Percentiles rank a stretch among this genome's conserved stretches.
Evolutionary conservation across 2,329 filamentous ascomycete genomes (phyloP).

Genomic region (Escovopsis sp.): DNA sequence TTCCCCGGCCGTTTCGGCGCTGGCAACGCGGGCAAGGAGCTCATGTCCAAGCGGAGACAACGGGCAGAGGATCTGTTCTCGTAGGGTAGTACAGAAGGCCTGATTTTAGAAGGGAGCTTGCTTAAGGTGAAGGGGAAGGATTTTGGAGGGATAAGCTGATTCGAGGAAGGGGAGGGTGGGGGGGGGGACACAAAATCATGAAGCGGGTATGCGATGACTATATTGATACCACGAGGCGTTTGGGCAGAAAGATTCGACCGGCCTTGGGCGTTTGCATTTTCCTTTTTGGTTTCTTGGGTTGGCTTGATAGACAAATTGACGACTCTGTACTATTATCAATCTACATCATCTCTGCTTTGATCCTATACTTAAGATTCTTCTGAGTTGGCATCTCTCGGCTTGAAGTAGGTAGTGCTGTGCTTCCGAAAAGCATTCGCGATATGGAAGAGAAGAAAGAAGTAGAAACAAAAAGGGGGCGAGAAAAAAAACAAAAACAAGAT

Average conservation of each 20-base stretch:
- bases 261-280: too few species aligned
- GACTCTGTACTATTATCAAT: too few species aligned
- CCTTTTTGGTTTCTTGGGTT: too few species aligned
- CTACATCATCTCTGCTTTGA: too few species aligned
- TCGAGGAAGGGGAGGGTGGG: conserved; percentile 5
- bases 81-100: conserved; percentile 17
- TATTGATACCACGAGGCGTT: conserved; percentile 9
- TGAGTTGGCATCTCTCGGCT: too few species aligned
- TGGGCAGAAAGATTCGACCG: background rate
- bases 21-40: conserved; percentile 51
- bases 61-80: conserved; percentile 61
- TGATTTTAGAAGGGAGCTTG: background rate
- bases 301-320: too few species aligned
- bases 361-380: too few species aligned
- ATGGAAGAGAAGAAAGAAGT: too few species aligned
- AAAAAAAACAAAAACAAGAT: too few species aligned
- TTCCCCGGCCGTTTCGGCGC: conserved; percentile 48
- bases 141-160: background rate
- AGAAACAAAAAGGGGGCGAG: too few species aligned
- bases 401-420: too few species aligned
- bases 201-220: background rate
- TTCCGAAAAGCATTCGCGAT: too few species aligned
- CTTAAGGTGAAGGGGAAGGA: background rate
- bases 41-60: conserved; percentile 50
- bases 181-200: background rate